A percentile compares a stretch with the other conserved stretches of the same genome.
phyloP scores from a whole-genome alignment of 2,329 filamentous ascomycete genomes.

The Cylindrodendrum hubeiense region DNA sequence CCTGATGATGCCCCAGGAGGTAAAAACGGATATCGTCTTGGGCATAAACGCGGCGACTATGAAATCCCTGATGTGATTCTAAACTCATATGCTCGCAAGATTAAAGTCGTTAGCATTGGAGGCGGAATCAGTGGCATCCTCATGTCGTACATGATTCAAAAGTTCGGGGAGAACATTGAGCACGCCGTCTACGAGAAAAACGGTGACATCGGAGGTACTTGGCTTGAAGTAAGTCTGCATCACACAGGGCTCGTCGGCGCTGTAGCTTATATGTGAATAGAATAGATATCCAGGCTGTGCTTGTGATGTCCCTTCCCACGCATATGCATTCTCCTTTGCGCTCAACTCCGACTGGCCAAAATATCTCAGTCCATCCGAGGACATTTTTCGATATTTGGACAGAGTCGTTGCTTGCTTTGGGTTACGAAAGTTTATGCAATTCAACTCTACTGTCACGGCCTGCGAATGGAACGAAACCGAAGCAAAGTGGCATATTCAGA shows the following conservation, averaged over 20 bases:
- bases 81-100: neutral
- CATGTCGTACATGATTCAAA: constrained; percentile 9
- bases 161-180: constrained; percentile 11
- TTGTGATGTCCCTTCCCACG: constrained; percentile 16
- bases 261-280: neutral
- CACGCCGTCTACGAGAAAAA: constrained; percentile 18
- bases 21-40: constrained; percentile 6
- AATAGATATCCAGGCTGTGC: constrained; percentile 20
- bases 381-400: constrained; percentile 17
- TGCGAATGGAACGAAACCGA: constrained; percentile 10
- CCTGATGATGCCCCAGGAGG: constrained; percentile 2
- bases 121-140: constrained; percentile 8
- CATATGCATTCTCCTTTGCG: constrained; percentile 12
- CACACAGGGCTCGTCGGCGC: too few species aligned
- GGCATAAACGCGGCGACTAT: constrained; percentile 1
- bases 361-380: constrained; percentile 10
- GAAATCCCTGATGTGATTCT: constrained; percentile 13
- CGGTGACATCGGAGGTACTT: constrained; percentile 18
- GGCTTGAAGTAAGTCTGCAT: constrained; percentile 1
- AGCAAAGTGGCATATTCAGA: constrained; percentile 4
- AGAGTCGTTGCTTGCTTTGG: constrained; percentile 7
- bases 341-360: constrained; percentile 16
- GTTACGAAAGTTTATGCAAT: constrained; percentile 14
- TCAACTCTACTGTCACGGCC: constrained; percentile 5
- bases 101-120: constrained; percentile 18